Evolutionary conservation across 495 filamentous ascomycete species (phyloP), one percentile per base, ranked within the genome.

Genomic region (Penicillium argentinense): DNA sequence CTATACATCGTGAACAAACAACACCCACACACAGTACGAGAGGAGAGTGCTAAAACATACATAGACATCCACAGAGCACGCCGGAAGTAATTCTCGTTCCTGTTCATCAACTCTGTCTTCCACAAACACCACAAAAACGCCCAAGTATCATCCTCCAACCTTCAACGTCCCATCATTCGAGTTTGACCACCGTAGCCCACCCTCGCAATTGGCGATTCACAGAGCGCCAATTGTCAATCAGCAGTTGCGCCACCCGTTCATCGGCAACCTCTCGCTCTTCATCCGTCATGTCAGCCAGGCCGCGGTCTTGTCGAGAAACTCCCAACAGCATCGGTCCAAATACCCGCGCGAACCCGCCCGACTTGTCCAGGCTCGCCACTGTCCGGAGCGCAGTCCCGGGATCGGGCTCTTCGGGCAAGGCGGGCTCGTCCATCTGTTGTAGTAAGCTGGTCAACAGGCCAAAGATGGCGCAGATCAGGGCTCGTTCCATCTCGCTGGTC

Each of bases 381-480:
- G 42, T 42, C n/a, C 49, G 43, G 45, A 51, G 42, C 13, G 48
- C 34, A 39, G 17, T 51, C 38, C 49, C 58, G 27, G 50, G 22
- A 14, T 45, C 14, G 30, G 62, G 50, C 5, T 49, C 40, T 39
- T 63, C 59, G 8, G 42, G 28, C 33, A 51, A 39, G 6, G 1
- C 32, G 14, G 32, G 1, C 32, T 51, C 43, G 19, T 51, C 44
- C 3, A 56, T 57, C 26, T 64, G 53, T 27, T 66, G 49, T 9
- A 69, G 41, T 26, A 73, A 27, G 2, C 57, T 29, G 4, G 56
- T 42, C 39, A 71, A 60, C 5, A 75, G 53, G 4, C 69, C 72
- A 47, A 73, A 67, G 0, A 72, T 56, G 1, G 62, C 67, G 41
- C 72, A 73, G 45, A 72, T 66, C 14, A 75, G 59, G 22, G 68